Evolutionary conservation across 306 rosid species (phyloP).

Genomic region (Crotalaria pallida): DNA sequence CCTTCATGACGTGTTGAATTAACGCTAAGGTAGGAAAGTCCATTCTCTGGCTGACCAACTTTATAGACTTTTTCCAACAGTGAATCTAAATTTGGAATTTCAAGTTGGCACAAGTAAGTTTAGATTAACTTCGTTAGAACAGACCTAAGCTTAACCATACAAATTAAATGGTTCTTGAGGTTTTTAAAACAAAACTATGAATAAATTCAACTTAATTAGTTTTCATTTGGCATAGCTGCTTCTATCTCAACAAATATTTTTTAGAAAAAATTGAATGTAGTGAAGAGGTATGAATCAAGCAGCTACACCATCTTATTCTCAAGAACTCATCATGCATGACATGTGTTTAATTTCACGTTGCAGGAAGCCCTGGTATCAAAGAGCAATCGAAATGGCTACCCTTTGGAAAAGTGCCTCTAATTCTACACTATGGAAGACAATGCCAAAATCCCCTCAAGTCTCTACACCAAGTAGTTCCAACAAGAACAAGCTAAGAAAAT

Average conservation of each 20-base stretch:
- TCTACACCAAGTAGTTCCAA: conserved; percentile 20
- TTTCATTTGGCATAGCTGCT: not conserved
- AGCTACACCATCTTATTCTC: not conserved
- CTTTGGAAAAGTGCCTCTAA: conserved; percentile 58
- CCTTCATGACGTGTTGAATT: not conserved
- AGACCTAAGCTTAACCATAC: not conserved
- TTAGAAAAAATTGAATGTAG: conserved; percentile 11
- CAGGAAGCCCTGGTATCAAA: conserved; percentile 95
- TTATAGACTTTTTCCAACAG: conserved; percentile 22
- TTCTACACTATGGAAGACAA: conserved; percentile 54
- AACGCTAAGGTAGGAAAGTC: conserved; percentile 5
- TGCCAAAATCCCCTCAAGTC: conserved; percentile 42
- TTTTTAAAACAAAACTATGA: not conserved
- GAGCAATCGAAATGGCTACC: conserved; percentile 61
- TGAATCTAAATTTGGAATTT: conserved; percentile 24
- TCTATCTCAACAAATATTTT: not conserved
- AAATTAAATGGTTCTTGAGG: not conserved
- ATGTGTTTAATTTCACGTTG: conserved; percentile 7
- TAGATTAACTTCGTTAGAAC: conserved; percentile 14
- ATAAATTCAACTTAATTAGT: not conserved
- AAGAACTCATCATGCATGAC: conserved; percentile 20
- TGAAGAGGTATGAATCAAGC: conserved; percentile 10
- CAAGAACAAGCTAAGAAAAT: conserved; percentile 63
- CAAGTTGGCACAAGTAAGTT: conserved; percentile 8
- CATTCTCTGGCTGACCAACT: conserved; percentile 12